These are phyloP conservation scores for Paramecium sonneborni DNA, from an alignment of 73 alveolate species.

Conservation along the genomic window DNA sequence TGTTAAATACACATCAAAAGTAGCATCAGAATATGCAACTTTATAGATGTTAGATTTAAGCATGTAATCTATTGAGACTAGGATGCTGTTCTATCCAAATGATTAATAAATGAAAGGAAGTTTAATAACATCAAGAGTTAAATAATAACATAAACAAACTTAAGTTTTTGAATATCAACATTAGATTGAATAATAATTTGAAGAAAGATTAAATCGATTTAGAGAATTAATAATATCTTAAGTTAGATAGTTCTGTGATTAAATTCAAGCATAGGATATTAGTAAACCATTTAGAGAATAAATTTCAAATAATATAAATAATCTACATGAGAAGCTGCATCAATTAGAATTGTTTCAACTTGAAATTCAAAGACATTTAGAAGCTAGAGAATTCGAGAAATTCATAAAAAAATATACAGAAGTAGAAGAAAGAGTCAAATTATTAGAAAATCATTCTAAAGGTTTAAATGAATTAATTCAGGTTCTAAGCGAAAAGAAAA, in stretches of 20 bases:
- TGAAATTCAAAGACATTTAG: background rate
- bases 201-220: background rate
- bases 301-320: background rate
- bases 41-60: background rate
- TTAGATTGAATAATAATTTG: background rate
- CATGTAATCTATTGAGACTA: background rate
- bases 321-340: background rate
- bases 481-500: background rate
- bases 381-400: constrained; percentile 20
- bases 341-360: background rate
- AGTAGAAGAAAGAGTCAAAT: background rate
- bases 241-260: background rate
- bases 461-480: background rate
- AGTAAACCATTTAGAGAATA: constrained; percentile 47
- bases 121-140: background rate
- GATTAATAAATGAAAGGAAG: background rate
- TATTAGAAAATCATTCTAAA: background rate
- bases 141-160: background rate
- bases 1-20: background rate
- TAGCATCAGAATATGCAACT: background rate
- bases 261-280: background rate
- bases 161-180: constrained; percentile 3
- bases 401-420: background rate
- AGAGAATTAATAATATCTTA: background rate
- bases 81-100: background rate